These are phyloP conservation scores for Neurospora sp. DNA, from an alignment of 495 filamentous ascomycete species.

Conservation along the genomic window DNA sequence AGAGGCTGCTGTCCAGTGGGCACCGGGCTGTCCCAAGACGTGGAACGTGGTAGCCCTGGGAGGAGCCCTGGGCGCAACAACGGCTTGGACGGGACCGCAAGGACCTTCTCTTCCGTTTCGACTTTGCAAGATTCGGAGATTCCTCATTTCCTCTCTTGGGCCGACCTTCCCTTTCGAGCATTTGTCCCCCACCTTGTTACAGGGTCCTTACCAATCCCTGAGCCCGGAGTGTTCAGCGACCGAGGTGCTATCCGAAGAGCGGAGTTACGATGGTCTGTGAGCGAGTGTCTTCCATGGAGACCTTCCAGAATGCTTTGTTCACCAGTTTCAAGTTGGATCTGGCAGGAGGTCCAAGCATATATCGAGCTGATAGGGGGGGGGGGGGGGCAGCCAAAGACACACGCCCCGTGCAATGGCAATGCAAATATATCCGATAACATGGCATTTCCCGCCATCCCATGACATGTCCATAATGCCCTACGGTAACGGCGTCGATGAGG, in stretches of 20 bases:
- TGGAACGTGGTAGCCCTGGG: not conserved
- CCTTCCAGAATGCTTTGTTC: not conserved
- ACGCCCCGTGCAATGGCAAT: not conserved
- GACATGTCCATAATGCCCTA: not conserved
- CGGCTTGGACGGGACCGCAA: not conserved
- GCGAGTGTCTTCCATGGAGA: not conserved
- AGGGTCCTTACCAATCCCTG: not conserved
- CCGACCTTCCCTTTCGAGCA: not conserved
- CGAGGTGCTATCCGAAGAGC: not conserved
- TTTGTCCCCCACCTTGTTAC: not conserved
- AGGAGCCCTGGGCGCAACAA: not conserved
- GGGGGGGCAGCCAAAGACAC: not conserved
- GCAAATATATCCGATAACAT: not conserved
- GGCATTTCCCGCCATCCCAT: not conserved
- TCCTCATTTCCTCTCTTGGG: not conserved
- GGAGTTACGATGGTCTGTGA: not conserved
- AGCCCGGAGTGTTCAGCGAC: not conserved
- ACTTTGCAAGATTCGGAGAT: not conserved
- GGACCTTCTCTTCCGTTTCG: not conserved
- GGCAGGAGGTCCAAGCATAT: not conserved
- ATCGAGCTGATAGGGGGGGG: not conserved
- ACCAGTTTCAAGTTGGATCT: not conserved
- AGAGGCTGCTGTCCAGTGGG: not conserved
- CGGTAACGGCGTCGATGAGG: not conserved
- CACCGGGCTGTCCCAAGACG: not conserved